Percentiles rank a stretch among this genome's conserved stretches.
Conservation (phyloP, 2,329 filamentous ascomycete genomes). For the Clarireedia paspali region DNA sequence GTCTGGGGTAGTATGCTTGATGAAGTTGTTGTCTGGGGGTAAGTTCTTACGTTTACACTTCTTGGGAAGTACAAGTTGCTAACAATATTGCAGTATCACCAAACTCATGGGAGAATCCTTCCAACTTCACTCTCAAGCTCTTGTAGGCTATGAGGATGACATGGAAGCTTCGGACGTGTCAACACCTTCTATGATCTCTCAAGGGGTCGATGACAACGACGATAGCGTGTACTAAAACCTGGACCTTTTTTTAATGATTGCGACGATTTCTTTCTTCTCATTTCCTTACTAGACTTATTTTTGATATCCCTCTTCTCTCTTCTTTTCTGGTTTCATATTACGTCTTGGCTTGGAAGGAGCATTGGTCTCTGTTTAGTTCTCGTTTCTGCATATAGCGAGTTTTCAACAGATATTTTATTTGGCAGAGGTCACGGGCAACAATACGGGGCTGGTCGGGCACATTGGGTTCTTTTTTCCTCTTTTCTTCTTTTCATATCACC, state of each 20-base stretch:
- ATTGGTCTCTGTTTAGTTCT: constrained; percentile 13
- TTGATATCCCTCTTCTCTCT: constrained; percentile 29
- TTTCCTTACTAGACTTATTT: constrained; percentile 20
- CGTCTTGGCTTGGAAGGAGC: constrained; percentile 16
- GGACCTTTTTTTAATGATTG: constrained; percentile 24
- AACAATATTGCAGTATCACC: constrained; percentile 59
- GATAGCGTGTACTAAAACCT: constrained; percentile 56
- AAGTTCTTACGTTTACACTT: constrained; percentile 41
- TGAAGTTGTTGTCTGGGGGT: constrained; percentile 99
- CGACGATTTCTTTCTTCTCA: constrained; percentile 40
- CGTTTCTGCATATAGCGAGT: constrained; percentile 29
- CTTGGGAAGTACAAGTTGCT: constrained; percentile 29
- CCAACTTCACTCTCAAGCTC: constrained; percentile 89
- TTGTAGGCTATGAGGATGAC: constrained; percentile 90
- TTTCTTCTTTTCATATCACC: constrained; percentile 15
- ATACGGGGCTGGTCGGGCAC: constrained; percentile 31
- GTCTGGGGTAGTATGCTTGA: constrained; percentile 98
- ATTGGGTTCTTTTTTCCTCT: constrained; percentile 24
- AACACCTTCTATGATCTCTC: constrained; percentile 64
- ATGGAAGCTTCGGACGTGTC: constrained; percentile 60
- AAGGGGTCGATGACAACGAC: constrained; percentile 55
- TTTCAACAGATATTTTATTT: constrained; percentile 20
- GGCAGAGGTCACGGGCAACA: constrained; percentile 38
- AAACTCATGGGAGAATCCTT: constrained; percentile 98
- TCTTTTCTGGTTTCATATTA: constrained; percentile 22